Conservation (phyloP, 768 basidiomycete genomes). For the Naganishia antarctica region DNA sequence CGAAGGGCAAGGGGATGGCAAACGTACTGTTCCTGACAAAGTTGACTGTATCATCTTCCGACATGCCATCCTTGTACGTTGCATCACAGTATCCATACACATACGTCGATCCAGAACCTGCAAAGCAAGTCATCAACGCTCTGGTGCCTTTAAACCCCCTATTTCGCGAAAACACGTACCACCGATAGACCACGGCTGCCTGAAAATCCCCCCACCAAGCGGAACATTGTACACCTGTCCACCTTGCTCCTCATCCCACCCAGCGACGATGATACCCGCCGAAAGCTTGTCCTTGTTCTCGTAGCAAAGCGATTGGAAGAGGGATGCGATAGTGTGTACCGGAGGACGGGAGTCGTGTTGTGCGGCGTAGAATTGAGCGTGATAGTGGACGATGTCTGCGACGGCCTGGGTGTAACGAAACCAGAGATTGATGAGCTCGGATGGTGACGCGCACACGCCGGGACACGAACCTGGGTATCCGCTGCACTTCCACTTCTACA, state of each 20-base stretch:
- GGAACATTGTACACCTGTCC: constrained; percentile 96
- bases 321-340: constrained; percentile 71
- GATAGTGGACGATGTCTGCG: constrained; percentile 81
- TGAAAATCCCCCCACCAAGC: constrained; percentile 90
- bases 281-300: constrained; percentile 81
- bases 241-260: constrained; percentile 88
- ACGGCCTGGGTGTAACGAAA: constrained; percentile 56
- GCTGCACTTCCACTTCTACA: constrained; percentile 97
- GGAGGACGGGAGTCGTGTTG: constrained; percentile 63
- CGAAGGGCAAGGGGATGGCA: neutral
- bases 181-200: constrained; percentile 98
- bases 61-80: constrained; percentile 91
- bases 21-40: constrained; percentile 92
- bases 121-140: no score
- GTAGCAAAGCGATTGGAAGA: constrained; percentile 86
- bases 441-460: no score
- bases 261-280: constrained; percentile 95
- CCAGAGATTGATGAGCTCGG: neutral
- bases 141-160: no score
- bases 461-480: constrained; percentile 79
- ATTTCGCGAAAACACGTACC: no score
- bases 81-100: constrained; percentile 99
- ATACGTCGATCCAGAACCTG: constrained; percentile 92
- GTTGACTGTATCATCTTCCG: constrained; percentile 77
- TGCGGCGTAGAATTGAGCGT: constrained; percentile 70